phyloP scores from a whole-genome alignment of 2,329 filamentous ascomycete species.

The Fusarium sp. region DNA sequence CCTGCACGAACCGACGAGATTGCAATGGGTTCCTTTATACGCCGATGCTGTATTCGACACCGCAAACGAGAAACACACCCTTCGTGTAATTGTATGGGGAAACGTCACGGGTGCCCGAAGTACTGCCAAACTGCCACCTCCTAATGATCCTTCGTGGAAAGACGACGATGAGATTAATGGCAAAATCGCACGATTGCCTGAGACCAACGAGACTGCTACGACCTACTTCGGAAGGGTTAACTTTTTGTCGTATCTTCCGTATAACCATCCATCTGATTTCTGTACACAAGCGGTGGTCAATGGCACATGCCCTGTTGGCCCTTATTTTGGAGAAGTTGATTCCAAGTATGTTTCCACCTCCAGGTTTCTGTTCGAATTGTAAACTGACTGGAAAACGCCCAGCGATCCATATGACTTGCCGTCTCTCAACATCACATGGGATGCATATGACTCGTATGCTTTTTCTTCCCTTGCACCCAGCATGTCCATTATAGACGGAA shows the following conservation, averaged over 20 bases:
- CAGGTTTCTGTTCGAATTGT: not conserved
- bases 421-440: slow-evolving; percentile 78
- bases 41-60: slow-evolving; percentile 81
- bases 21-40: slow-evolving; percentile 84
- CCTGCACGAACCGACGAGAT: slow-evolving; percentile 65
- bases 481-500: slow-evolving; percentile 81
- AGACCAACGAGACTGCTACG: slow-evolving; percentile 69
- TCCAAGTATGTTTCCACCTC: slow-evolving; percentile 50
- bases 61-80: slow-evolving; percentile 68
- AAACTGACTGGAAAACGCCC: slow-evolving; percentile 20
- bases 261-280: slow-evolving; percentile 68
- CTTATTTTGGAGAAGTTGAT: slow-evolving; percentile 69
- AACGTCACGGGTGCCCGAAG: slow-evolving; percentile 84
- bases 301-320: slow-evolving; percentile 78
- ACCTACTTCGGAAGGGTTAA: slow-evolving; percentile 80
- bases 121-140: slow-evolving; percentile 68
- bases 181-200: slow-evolving; percentile 79
- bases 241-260: slow-evolving; percentile 83
- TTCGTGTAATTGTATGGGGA: slow-evolving; percentile 87
- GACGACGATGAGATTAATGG: slow-evolving; percentile 72
- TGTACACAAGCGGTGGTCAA: slow-evolving; percentile 72
- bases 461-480: slow-evolving; percentile 85
- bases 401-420: slow-evolving; percentile 66
- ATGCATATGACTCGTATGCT: slow-evolving; percentile 84
- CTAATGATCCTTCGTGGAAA: slow-evolving; percentile 70